Base-by-base conservation (phyloP, 257 asterid genomes). In the Lithospermum erythrorhizon region DNA sequence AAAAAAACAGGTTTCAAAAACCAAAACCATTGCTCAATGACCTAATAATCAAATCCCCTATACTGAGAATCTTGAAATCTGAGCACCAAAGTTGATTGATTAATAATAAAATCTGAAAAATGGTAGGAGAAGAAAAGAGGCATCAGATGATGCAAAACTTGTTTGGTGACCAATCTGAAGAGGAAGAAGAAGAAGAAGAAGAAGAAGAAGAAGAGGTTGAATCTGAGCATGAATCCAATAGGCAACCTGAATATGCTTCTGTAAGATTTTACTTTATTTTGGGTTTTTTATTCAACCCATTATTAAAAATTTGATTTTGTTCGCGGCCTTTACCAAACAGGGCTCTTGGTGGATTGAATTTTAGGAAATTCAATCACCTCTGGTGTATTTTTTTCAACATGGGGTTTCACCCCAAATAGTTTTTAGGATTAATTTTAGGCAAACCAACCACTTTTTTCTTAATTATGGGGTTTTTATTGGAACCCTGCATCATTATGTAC, bases 111-210 rank as follows among this genome's bases (percentile, higher is more conserved):
- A 27, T 27, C 4, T 27, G 14, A 27, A 49, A 47, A 24, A 93
- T 93, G 98, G 98, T 75, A 30, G 98, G 95, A 9, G 98, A 89
- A 73, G 94, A 84, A 82, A 93, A 93, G 79, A 74, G 98, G 90
- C 94, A 89, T 80, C 98, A 86, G 75, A 93, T 93, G 98, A 93
- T 93, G 95, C 98, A 89, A 76, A 93, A 93, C 73, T 75, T 93
- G 65, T 93, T 93, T 70, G 98, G 98, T 16, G 98, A 93, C 66
- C 98, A 91, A 69, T 89, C 98, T 7, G 98, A 91, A 71, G 94
- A 83, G 72, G 90, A 86, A 68, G 97, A 91, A 17, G 83, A 78
- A 57, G 95, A 87, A 57, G 96, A 88, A 53, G 96, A 89, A 73
- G 83, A 91, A 17, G 83, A 78, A 57, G 95, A 87, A 57, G 96